Conservation (phyloP, 192 early-diverging fungal species). For the Spizellomyces punctatus region DNA sequence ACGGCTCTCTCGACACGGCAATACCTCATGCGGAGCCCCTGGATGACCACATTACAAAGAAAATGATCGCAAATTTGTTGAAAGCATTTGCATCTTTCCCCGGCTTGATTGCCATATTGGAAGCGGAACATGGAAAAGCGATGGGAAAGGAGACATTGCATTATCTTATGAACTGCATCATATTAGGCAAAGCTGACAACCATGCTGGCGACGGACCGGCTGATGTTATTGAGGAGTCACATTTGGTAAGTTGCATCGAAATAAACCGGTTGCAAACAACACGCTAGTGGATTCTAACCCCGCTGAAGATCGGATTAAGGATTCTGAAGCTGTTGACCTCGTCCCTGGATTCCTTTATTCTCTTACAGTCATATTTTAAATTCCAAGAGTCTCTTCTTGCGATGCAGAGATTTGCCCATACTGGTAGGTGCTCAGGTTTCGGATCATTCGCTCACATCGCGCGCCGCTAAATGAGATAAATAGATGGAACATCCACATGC, state of each 20-base stretch:
- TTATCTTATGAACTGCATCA: constrained; percentile 7
- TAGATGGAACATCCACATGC: constrained; percentile 12
- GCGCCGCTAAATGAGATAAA: not conserved
- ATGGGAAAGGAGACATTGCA: constrained; percentile 14
- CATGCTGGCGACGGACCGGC: not conserved
- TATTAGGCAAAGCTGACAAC: not conserved
- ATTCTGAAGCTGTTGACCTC: constrained; percentile 42
- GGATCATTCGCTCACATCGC: not conserved
- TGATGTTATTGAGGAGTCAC: constrained; percentile 41
- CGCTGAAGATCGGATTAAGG: constrained; percentile 39
- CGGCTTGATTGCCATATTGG: constrained; percentile 39
- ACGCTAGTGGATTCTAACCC: not conserved
- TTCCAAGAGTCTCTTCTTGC: constrained; percentile 41
- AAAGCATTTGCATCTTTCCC: constrained; percentile 49
- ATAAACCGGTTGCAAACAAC: not conserved
- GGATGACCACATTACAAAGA: constrained; percentile 33
- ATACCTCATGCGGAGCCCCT: constrained; percentile 36
- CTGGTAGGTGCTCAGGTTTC: not conserved
- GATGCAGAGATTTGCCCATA: constrained; percentile 30
- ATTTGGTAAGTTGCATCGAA: constrained; percentile 15
- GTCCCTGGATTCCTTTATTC: constrained; percentile 49
- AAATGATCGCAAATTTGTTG: constrained; percentile 44
- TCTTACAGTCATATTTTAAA: constrained; percentile 42
- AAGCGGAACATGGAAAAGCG: constrained; percentile 18
- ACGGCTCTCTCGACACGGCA: constrained; percentile 30